Evolutionary conservation across 1,139 yeast genomes (phyloP).

Genomic region (Suhomyces coccinellae): DNA sequence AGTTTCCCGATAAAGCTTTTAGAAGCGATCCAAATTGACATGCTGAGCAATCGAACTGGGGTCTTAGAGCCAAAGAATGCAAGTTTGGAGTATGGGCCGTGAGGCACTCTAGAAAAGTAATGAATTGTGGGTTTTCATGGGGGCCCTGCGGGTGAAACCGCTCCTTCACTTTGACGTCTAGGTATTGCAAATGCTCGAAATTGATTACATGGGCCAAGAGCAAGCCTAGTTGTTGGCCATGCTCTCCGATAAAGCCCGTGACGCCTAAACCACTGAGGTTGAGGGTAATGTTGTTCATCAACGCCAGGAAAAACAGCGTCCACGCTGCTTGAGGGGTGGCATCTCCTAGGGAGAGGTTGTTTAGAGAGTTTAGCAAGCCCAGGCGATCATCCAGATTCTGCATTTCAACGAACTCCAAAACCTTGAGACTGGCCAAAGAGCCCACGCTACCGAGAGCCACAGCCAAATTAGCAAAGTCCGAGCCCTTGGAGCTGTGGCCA

Average conservation of each 20-base stretch:
- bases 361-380: constrained; percentile 10
- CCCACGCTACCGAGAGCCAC: background rate
- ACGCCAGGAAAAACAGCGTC: constrained; percentile 18
- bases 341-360: constrained; percentile 7
- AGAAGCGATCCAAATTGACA: constrained; percentile 19
- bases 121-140: constrained; percentile 10
- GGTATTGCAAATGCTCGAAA: constrained; percentile 11
- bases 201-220: constrained; percentile 11
- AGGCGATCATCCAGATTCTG: constrained; percentile 5
- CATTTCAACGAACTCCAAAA: constrained; percentile 8
- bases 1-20: constrained; percentile 9
- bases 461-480: constrained; percentile 7
- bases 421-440: background rate
- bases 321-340: constrained; percentile 15
- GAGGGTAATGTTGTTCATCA: constrained; percentile 8
- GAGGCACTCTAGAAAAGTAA: constrained; percentile 16
- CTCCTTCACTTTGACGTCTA: constrained; percentile 19
- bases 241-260: constrained; percentile 20
- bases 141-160: constrained; percentile 16
- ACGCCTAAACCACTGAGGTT: constrained; percentile 16
- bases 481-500: background rate
- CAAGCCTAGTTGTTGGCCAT: constrained; percentile 12
- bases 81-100: constrained; percentile 17
- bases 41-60: constrained; percentile 21
- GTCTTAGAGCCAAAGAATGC: constrained; percentile 16